Conservation (phyloP, 345 rosid species). For the Trapa incisa region DNA sequence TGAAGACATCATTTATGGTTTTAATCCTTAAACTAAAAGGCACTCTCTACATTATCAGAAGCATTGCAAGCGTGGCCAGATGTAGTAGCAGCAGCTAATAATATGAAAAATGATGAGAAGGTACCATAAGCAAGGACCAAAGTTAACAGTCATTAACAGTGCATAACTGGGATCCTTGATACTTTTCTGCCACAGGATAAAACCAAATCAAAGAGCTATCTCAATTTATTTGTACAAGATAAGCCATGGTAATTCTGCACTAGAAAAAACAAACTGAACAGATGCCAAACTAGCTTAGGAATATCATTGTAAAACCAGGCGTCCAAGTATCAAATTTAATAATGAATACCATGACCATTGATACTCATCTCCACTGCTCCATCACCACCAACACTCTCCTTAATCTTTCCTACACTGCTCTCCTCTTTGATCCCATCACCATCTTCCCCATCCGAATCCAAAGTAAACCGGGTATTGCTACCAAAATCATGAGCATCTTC, state of each 20-base stretch:
- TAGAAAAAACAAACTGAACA: not conserved
- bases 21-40: not conserved
- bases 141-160: not conserved
- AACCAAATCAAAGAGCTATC: slow-evolving; percentile 2
- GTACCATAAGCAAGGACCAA: not conserved
- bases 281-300: not conserved
- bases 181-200: not conserved
- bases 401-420: slow-evolving; percentile 12
- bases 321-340: slow-evolving; percentile 21
- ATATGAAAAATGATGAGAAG: not conserved
- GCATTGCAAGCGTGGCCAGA: not conserved
- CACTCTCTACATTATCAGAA: not conserved
- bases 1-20: not conserved
- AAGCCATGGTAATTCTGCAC: not conserved
- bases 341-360: slow-evolving; percentile 43
- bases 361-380: slow-evolving; percentile 24
- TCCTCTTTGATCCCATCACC: slow-evolving; percentile 30
- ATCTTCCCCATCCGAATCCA: slow-evolving; percentile 68
- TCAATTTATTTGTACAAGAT: slow-evolving; percentile 14
- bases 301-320: not conserved
- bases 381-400: slow-evolving; percentile 10
- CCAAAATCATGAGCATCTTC: slow-evolving; percentile 43
- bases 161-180: not conserved
- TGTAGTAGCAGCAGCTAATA: not conserved
- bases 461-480: slow-evolving; percentile 36